Conservation (phyloP, 352 stramenopile species). For the Globisporangium middletonii region DNA sequence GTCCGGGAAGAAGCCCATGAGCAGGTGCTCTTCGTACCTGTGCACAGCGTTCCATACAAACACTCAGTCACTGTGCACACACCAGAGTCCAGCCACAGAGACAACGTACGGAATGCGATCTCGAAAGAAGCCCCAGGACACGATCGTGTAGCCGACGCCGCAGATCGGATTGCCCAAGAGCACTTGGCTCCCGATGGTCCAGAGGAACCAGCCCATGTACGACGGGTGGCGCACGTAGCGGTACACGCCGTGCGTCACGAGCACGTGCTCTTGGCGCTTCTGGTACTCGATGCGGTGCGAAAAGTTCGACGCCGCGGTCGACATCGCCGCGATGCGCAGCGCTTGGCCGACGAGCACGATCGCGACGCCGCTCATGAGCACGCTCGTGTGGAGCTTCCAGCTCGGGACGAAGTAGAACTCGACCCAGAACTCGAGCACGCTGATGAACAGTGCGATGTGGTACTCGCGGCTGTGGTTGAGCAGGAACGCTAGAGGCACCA, state of each 20-base stretch:
- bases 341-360: conserved; percentile 84
- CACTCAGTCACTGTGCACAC: background rate
- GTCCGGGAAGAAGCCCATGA: conserved; percentile 88
- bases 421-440: conserved; percentile 89
- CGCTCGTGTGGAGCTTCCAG: conserved; percentile 58
- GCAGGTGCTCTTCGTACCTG: conserved; percentile 90
- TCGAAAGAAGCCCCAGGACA: conserved; percentile 93
- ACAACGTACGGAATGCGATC: conserved; percentile 88
- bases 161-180: conserved; percentile 91
- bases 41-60: background rate
- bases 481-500: conserved; percentile 59
- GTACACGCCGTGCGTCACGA: conserved; percentile 93
- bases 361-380: conserved; percentile 54
- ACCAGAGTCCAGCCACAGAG: background rate
- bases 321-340: conserved; percentile 90
- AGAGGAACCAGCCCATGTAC: conserved; percentile 97
- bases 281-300: conserved; percentile 94
- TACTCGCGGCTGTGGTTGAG: conserved; percentile 90
- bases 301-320: conserved; percentile 92
- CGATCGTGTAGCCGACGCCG: conserved; percentile 77
- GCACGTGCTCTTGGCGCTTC: conserved; percentile 90
- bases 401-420: conserved; percentile 74
- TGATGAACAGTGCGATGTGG: conserved; percentile 77
- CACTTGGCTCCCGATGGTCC: conserved; percentile 93
- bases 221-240: conserved; percentile 91